A percentile compares a stretch with the other conserved stretches of the same genome.
Evolutionary conservation across 352 stramenopile genomes (phyloP).

Genomic region (Phytophthora syringae): DNA sequence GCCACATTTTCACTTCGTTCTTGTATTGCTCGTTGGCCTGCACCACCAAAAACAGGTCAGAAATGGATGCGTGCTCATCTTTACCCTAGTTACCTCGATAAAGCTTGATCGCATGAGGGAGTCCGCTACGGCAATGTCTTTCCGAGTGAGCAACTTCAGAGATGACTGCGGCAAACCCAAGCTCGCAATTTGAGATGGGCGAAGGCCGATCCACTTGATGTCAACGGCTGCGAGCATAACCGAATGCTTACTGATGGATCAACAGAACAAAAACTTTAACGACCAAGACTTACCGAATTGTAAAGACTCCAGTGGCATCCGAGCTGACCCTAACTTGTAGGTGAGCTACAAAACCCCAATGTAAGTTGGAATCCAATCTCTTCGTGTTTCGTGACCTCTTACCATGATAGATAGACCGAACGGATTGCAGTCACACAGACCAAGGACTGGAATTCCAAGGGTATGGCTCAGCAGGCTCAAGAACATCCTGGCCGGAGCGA

Average conservation of each 20-base stretch:
- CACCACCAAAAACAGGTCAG: constrained; percentile 10
- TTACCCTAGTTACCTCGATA: constrained; percentile 53
- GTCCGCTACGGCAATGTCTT: constrained; percentile 53
- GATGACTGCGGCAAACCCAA: constrained; percentile 58
- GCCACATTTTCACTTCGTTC: constrained; percentile 67
- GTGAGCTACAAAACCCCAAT: constrained; percentile 59
- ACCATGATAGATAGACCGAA: constrained; percentile 94
- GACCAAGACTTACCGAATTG: constrained; percentile 50
- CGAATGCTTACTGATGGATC: neutral
- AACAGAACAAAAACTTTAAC: neutral
- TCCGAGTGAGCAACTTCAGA: constrained; percentile 64
- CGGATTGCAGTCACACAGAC: constrained; percentile 95
- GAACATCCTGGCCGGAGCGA: constrained; percentile 59
- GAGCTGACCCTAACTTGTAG: constrained; percentile 89
- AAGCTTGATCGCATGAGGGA: constrained; percentile 61
- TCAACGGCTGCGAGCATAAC: constrained; percentile 51
- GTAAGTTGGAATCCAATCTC: neutral
- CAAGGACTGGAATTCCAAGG: constrained; percentile 90
- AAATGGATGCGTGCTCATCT: neutral
- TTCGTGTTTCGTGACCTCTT: neutral
- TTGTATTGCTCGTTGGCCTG: constrained; percentile 63
- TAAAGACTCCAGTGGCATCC: constrained; percentile 82
- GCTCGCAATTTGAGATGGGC: constrained; percentile 74
- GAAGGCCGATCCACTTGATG: constrained; percentile 93
- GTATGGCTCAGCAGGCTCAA: constrained; percentile 78